Conservation (phyloP, 169 alveolate genomes). For the Plasmodium cynomolgi region DNA sequence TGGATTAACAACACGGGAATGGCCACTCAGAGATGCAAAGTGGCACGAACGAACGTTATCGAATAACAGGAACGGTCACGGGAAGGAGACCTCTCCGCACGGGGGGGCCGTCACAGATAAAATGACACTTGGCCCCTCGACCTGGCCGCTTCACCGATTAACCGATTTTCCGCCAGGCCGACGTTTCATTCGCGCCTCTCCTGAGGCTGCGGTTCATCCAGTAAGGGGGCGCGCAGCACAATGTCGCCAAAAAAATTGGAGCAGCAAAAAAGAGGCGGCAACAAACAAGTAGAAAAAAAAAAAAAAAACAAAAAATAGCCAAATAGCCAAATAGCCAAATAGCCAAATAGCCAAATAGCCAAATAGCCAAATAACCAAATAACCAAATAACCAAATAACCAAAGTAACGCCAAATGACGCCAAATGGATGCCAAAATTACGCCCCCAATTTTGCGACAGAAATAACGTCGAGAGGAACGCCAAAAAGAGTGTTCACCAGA, state of each 20-base stretch:
- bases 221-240: neutral
- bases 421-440: neutral
- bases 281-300: neutral
- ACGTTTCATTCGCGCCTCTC: neutral
- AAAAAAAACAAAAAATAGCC: neutral
- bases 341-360: too few relatives aligned
- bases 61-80: too few relatives aligned
- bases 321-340: too few relatives aligned
- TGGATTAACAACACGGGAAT: too few relatives aligned
- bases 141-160: neutral
- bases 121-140: too few relatives aligned
- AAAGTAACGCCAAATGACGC: neutral
- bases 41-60: too few relatives aligned
- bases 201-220: neutral
- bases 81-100: too few relatives aligned
- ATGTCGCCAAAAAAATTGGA: neutral
- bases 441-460: neutral
- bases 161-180: neutral
- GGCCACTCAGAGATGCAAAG: too few relatives aligned
- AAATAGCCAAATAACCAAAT: too few relatives aligned
- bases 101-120: too few relatives aligned
- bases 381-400: neutral
- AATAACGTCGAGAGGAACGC: neutral
- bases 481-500: neutral
- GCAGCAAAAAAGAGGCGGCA: neutral